phyloP scores from a whole-genome alignment of 352 stramenopile species.

The Pythium vanterpoolii region DNA sequence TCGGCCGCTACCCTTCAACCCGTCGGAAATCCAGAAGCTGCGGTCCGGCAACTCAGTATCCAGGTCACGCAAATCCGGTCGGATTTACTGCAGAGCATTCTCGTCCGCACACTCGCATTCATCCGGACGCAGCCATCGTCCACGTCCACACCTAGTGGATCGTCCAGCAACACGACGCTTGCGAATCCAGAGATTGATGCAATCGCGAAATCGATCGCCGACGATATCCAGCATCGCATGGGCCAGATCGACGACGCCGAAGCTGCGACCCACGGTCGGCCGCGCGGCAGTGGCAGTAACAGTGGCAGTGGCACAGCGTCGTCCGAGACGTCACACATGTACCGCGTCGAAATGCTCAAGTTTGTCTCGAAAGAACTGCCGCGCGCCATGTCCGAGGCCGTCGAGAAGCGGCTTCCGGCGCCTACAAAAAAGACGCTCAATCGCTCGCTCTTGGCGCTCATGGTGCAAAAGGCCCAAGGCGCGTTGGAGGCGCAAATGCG shows the following conservation, averaged over 20 bases:
- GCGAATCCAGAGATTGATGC: constrained; percentile 31
- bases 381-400: constrained; percentile 63
- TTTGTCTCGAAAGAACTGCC: constrained; percentile 76
- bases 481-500: constrained; percentile 73
- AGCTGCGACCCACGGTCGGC: constrained; percentile 14
- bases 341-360: constrained; percentile 83
- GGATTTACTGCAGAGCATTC: constrained; percentile 66
- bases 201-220: constrained; percentile 46
- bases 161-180: background rate
- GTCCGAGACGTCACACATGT: constrained; percentile 73
- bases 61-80: constrained; percentile 55
- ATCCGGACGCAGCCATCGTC: constrained; percentile 40
- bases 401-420: constrained; percentile 58
- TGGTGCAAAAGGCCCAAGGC: constrained; percentile 76
- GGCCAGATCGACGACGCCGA: constrained; percentile 42
- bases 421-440: constrained; percentile 63
- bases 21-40: constrained; percentile 35
- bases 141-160: constrained; percentile 13
- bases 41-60: constrained; percentile 60
- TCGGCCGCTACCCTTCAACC: constrained; percentile 4
- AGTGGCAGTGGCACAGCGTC: background rate
- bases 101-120: constrained; percentile 60
- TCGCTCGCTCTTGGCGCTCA: constrained; percentile 61
- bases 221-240: constrained; percentile 66
- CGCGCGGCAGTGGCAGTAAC: background rate